Percentiles rank a stretch among this genome's conserved stretches.
phyloP scores from a whole-genome alignment of 78 protist species.

The Dictyostelium intermedium region DNA sequence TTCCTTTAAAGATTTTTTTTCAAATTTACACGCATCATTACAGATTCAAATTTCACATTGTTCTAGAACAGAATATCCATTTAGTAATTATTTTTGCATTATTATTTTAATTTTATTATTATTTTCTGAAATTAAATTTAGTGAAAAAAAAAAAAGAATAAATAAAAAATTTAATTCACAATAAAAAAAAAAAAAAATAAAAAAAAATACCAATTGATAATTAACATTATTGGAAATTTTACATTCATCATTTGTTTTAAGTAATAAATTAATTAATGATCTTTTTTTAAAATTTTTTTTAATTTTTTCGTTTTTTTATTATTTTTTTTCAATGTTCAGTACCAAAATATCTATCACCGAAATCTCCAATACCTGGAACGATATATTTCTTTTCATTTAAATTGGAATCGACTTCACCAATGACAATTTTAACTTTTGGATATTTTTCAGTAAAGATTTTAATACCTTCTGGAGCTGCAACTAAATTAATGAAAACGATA shows the following conservation, averaged over 20 bases:
- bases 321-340: slow-evolving; percentile 22
- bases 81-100: too few species aligned
- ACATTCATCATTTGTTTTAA: too few species aligned
- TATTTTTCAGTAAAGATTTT: slow-evolving; percentile 16
- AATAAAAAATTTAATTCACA: too few species aligned
- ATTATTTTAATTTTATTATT: too few species aligned
- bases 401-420: slow-evolving; percentile 73
- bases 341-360: slow-evolving; percentile 81
- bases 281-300: too few species aligned
- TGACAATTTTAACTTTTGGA: slow-evolving; percentile 78
- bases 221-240: too few species aligned
- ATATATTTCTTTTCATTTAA: slow-evolving; percentile 82
- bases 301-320: too few species aligned
- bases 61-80: neutral
- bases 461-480: slow-evolving; percentile 87
- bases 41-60: neutral
- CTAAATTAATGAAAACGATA: slow-evolving; percentile 81
- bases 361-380: slow-evolving; percentile 87
- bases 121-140: too few species aligned
- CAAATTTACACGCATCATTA: neutral
- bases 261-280: too few species aligned
- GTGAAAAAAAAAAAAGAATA: too few species aligned
- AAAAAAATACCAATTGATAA: too few species aligned
- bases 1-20: neutral
- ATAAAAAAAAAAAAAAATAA: too few species aligned